Percentiles rank a stretch among this genome's conserved stretches.
These are phyloP conservation scores for Pittosporum tobira DNA, from an alignment of 129 eudicot species.

Conservation along the genomic window DNA sequence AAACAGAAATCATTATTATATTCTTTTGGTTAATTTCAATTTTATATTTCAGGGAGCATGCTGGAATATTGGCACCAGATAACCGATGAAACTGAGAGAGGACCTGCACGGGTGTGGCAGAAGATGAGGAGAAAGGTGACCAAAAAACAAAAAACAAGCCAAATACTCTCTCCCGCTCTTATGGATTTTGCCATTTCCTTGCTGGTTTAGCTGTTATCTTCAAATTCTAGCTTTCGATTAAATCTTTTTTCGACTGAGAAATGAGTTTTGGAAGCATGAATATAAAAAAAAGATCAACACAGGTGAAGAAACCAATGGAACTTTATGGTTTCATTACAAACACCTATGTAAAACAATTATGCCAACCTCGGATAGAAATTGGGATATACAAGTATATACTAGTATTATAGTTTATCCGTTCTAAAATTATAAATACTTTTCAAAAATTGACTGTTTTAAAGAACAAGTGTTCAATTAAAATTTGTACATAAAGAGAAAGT, in stretches of 20 bases:
- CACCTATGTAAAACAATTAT: background rate
- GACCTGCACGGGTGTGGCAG: conserved; percentile 12
- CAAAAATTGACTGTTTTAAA: too few relatives aligned
- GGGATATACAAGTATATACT: too few relatives aligned
- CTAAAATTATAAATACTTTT: too few relatives aligned
- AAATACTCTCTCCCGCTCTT: background rate
- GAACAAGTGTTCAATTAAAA: too few relatives aligned
- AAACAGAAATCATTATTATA: background rate
- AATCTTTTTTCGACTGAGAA: background rate
- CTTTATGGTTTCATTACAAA: background rate
- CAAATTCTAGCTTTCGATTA: background rate
- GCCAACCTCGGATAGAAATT: background rate
- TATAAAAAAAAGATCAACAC: conserved; percentile 10
- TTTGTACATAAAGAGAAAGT: too few relatives aligned
- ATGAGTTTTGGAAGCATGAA: conserved; percentile 1
- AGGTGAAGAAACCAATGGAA: conserved; percentile 13
- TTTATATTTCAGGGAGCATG: too few relatives aligned
- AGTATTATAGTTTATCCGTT: too few relatives aligned
- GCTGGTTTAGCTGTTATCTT: background rate
- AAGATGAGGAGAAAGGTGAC: conserved; percentile 7
- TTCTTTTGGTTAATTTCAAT: background rate
- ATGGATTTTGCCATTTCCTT: conserved; percentile 7
- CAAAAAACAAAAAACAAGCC: conserved; percentile 5
- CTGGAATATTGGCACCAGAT: too few relatives aligned
- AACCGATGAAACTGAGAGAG: background rate